A percentile compares a stretch with the other conserved stretches of the same genome.
Evolutionary conservation across 192 early-diverging fungal species (phyloP).

Genomic region (Linnemannia hyalina): DNA sequence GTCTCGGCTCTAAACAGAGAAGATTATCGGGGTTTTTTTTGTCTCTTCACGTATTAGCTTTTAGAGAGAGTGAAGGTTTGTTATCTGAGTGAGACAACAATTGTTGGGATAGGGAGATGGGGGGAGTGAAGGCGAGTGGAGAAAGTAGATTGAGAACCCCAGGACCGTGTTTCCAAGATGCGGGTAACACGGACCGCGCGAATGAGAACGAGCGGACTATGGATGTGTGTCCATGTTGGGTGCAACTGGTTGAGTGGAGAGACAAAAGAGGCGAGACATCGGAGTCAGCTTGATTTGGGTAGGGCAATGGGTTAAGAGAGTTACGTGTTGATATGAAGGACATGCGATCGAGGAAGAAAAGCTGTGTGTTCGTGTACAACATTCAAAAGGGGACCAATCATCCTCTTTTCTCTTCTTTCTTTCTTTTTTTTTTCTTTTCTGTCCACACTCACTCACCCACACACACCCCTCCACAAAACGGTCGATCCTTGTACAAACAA

Average conservation of each 20-base stretch:
- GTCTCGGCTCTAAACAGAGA: too few species aligned
- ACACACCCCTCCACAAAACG: neutral
- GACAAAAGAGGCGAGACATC: conserved; percentile 1
- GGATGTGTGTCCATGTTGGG: neutral
- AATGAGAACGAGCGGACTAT: neutral
- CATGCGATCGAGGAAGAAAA: neutral
- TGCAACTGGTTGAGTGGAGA: neutral
- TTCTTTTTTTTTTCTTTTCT: conserved; percentile 3
- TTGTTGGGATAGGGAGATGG: neutral
- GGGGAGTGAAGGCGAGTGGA: neutral
- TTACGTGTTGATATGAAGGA: neutral
- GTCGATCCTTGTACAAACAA: neutral
- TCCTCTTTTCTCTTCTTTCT: neutral
- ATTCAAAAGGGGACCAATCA: neutral
- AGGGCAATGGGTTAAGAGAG: neutral
- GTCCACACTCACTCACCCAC: conserved; percentile 3
- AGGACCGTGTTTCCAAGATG: neutral
- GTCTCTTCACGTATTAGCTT: neutral
- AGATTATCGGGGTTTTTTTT: neutral
- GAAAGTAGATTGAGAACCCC: too few species aligned
- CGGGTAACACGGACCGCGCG: neutral
- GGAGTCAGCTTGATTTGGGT: neutral
- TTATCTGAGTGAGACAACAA: neutral
- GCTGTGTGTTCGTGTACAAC: neutral
- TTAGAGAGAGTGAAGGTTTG: neutral